These are phyloP conservation scores for Hydrangea macrophylla DNA, from an alignment of 148 eudicot species.

Conservation along the genomic window DNA sequence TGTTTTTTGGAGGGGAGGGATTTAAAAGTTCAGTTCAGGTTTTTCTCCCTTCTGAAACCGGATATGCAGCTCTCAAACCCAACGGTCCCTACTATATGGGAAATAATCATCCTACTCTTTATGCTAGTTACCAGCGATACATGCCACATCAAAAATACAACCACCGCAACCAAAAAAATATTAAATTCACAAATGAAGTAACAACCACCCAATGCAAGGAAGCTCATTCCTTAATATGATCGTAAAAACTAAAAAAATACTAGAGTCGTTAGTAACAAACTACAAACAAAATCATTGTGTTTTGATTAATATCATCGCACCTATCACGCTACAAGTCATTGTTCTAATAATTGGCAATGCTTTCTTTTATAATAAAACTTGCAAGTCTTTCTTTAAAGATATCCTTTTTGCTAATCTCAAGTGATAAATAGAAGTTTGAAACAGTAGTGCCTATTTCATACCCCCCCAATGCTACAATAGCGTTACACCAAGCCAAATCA, in stretches of 20 bases:
- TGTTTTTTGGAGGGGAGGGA: too few species aligned
- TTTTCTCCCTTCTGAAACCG: background rate
- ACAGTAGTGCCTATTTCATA: background rate
- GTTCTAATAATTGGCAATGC: background rate
- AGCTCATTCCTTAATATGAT: background rate
- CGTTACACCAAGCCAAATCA: background rate
- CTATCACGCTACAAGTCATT: background rate
- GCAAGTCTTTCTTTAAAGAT: too few species aligned
- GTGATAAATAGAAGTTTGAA: background rate
- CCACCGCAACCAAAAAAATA: background rate
- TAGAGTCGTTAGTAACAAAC: background rate
- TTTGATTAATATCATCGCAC: background rate
- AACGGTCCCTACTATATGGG: background rate
- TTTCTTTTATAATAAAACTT: too few species aligned
- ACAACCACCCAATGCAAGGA: background rate
- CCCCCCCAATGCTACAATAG: background rate
- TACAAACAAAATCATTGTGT: too few species aligned
- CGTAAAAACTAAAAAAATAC: too few species aligned
- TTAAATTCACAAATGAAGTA: too few species aligned
- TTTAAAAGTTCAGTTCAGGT: too few species aligned
- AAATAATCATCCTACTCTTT: background rate
- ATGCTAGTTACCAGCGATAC: background rate
- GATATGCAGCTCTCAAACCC: background rate
- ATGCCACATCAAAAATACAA: background rate
- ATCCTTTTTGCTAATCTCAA: background rate